Evolutionary conservation across 495 filamentous ascomycete genomes (phyloP), one percentile per base, ranked within the genome.

Genomic region (Talaromyces thailandensis): DNA sequence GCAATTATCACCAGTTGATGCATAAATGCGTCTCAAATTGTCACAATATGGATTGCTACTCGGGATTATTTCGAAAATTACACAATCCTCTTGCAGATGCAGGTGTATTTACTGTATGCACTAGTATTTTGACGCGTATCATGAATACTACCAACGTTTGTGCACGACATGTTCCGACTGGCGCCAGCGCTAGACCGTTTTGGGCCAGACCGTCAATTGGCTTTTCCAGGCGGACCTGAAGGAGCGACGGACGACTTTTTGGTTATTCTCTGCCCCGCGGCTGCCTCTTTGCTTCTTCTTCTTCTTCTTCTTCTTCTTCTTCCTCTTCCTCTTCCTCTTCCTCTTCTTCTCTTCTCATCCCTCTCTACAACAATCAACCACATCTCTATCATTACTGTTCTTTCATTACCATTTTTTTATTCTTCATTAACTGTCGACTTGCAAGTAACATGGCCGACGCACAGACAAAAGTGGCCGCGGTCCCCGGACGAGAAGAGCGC

Each of bases 381-480:
- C n/a, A n/a, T n/a, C n/a, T 1, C 43, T 2, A 48, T 21, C 16
- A 7, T 18, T 3, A 18, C 21, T 48, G 21, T 21, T 48, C 3
- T 18, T 18, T 18, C 43, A 48, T 9, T 9, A 45, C 9, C 18
- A 3, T 21, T 48, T 7, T 21, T 48, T 7, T 48, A 48, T 48
- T 48, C 40, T 18, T 6, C 11, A 7, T 18, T 48, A 21, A 18
- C 21, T 48, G 43, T 48, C 18, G 43, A 48, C 43, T 48, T 21
- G 43, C 37, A 16, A 48, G n/a, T 45, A 48, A 48, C n/a, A 61
- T 61, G 59, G 43, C 59, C 6, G 59, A 50, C 26, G 25, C 59
- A 45, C 45, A 25, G n/a, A 9, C 55, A 57, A 57, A 57, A 25
- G 26, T 14, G 21, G 28, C 29, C 21, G 26, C 55, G 35, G 26